A percentile compares a stretch with the other conserved stretches of the same genome.
Evolutionary conservation across 148 eudicot species (phyloP).

Genomic region (Rhododendron kiyosumense): DNA sequence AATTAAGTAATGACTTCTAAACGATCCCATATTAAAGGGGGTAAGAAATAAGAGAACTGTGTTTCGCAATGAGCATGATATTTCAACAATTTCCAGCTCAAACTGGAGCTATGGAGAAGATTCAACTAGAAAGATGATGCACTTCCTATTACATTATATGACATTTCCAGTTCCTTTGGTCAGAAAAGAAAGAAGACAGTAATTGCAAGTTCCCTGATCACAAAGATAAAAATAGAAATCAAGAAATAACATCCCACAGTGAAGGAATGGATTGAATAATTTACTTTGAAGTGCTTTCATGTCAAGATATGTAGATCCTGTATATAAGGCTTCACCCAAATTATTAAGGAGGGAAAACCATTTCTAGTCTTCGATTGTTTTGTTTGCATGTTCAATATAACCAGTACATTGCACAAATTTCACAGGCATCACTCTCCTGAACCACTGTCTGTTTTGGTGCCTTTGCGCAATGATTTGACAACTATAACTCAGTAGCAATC

Average conservation of each 20-base stretch:
- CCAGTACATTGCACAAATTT: neutral
- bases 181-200: conserved; percentile 1
- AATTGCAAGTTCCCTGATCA: neutral
- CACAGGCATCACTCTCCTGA: neutral
- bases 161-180: neutral
- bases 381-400: neutral
- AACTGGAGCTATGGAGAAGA: neutral
- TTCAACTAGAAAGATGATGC: neutral
- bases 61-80: neutral
- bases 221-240: neutral
- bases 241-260: neutral
- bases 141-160: neutral
- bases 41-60: neutral
- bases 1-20: neutral
- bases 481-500: neutral
- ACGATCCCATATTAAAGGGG: neutral
- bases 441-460: neutral
- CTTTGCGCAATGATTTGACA: neutral
- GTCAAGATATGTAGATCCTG: neutral
- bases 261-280: neutral
- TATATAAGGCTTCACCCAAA: neutral
- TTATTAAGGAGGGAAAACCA: neutral
- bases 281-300: neutral
- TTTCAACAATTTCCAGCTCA: neutral
- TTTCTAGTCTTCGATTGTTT: neutral